Conservation (phyloP, 441 rosid genomes). For the Gossypium davidsonii region DNA sequence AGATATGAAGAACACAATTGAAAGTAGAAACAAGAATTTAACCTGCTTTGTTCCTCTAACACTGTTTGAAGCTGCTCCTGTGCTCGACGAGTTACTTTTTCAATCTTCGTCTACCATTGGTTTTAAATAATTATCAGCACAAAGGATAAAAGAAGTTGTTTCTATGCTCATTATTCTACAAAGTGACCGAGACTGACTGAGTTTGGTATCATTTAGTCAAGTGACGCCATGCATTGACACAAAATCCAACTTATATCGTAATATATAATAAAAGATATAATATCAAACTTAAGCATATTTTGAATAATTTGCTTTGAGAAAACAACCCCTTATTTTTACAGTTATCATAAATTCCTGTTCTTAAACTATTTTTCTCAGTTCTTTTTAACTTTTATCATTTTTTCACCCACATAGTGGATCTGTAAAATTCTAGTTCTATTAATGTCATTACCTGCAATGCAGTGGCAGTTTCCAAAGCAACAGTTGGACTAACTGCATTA, state of each 20-base stretch:
- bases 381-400: neutral
- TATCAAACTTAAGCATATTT: neutral
- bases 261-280: neutral
- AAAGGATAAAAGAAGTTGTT: neutral
- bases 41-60: constrained; percentile 97
- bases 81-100: constrained; percentile 94
- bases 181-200: neutral
- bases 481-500: constrained; percentile 90
- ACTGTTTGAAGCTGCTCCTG: constrained; percentile 98
- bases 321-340: neutral
- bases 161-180: neutral
- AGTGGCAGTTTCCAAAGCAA: constrained; percentile 94
- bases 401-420: neutral
- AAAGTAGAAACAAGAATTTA: constrained; percentile 13
- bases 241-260: neutral
- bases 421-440: neutral
- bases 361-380: neutral
- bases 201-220: neutral
- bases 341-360: neutral
- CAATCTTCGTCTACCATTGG: constrained; percentile 68
- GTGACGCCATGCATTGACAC: neutral
- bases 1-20: constrained; percentile 6
- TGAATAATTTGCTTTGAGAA: neutral
- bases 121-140: constrained; percentile 17
- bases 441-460: constrained; percentile 83